Evolutionary conservation across 768 basidiomycete species (phyloP), one percentile per base, ranked within the genome.

Genomic region (Rubroboletus pulcherrimus): DNA sequence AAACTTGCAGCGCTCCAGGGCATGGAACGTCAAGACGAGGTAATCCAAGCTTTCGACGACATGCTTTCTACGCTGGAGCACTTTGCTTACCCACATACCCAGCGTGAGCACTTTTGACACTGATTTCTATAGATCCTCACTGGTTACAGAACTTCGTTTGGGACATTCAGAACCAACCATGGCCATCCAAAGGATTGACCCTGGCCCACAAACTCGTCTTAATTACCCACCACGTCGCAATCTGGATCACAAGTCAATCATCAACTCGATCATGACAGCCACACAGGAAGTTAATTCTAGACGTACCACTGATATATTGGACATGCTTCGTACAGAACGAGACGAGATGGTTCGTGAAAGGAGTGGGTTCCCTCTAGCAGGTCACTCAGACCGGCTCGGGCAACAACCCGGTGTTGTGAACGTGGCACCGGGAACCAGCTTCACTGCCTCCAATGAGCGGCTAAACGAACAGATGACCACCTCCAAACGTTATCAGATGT

Each of bases 21-120:
- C 19, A 71, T 0, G 71, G 63, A 9, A 29, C 38, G 46, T 15
- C 24, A 49, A 4, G 53, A 54, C 30, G 53, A 48, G 21, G 53
- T 39, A 12, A 49, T 54, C 38, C 21, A 26, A 11, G 39, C 46
- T 17, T 54, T 49, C 6, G 26, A 29, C 12, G 24, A 11, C 21
- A 54, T 49, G 47, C 21, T 49, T 26, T 41, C 53, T 21, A 14
- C 17, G 7, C 45, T 54, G 33, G 53, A 49, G 33, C 53, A 3
- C 15, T 19, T 39, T 45, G 35, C n/a, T 24, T 38, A 33, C 7
- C 19, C 45, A 8, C n/a, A 33, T 8, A 19, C 31, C 47, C 33
- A 26, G 24, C 21, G 47, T 44, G 43, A 44, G 43, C 10, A 30
- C 7, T 30, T 44, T 45, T 12, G n/a, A 7, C n/a, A n/a, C 6